Percentiles rank a stretch among this genome's conserved stretches.
phyloP scores from a whole-genome alignment of 352 stramenopile genomes.

The Pythium phragmitis region DNA sequence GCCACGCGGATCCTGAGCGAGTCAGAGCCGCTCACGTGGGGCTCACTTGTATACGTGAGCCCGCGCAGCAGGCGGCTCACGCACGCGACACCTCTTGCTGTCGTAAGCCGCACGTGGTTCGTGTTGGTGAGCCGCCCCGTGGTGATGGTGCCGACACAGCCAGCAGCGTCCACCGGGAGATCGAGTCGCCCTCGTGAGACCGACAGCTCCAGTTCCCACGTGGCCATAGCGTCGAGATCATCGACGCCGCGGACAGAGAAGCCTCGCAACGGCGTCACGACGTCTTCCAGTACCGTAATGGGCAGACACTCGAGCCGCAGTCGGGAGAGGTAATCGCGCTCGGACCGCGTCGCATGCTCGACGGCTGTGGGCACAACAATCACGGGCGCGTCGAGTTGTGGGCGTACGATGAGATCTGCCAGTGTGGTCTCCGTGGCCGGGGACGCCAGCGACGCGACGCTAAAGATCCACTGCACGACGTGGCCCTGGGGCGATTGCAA shows the following conservation, averaged over 20 bases:
- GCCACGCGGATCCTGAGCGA: slow-evolving; percentile 34
- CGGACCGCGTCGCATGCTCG: slow-evolving; percentile 30
- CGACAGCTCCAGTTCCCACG: slow-evolving; percentile 15
- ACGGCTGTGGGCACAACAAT: slow-evolving; percentile 36
- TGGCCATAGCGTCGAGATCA: neutral
- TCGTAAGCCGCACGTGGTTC: slow-evolving; percentile 5
- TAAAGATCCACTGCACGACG: slow-evolving; percentile 52
- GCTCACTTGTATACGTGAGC: slow-evolving; percentile 40
- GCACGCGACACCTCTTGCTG: slow-evolving; percentile 25
- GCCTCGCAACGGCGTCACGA: slow-evolving; percentile 27
- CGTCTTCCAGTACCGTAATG: slow-evolving; percentile 47
- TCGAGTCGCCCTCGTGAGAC: slow-evolving; percentile 3
- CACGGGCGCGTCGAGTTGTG: slow-evolving; percentile 40
- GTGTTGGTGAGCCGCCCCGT: neutral
- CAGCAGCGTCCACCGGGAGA: neutral
- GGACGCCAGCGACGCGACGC: slow-evolving; percentile 18
- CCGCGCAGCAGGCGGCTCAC: slow-evolving; percentile 38
- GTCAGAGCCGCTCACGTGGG: slow-evolving; percentile 49
- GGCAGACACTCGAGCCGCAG: slow-evolving; percentile 43
- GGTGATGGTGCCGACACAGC: slow-evolving; percentile 7
- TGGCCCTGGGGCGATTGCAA: slow-evolving; percentile 20
- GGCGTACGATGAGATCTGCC: slow-evolving; percentile 34
- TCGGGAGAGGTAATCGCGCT: slow-evolving; percentile 43
- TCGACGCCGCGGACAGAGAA: slow-evolving; percentile 45
- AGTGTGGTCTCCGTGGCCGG: slow-evolving; percentile 25